Evolutionary conservation across 1,284 basidiomycete genomes (phyloP).

Genomic region (Naganishia liquefaciens): DNA sequence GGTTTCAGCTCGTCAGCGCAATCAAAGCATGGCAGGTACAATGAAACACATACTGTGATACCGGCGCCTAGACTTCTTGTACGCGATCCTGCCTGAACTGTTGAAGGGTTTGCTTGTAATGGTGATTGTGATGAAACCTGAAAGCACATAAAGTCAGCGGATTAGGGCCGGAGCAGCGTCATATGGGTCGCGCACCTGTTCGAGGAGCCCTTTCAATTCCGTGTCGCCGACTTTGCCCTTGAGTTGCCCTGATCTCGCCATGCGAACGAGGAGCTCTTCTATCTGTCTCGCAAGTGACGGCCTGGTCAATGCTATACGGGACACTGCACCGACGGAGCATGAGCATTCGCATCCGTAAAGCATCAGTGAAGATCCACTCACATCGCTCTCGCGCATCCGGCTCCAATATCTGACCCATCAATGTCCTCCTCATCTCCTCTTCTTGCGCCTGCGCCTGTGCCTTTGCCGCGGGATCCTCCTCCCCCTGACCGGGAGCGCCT

Average conservation of each 20-base stretch:
- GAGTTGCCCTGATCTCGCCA: constrained; percentile 92
- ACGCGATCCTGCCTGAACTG: constrained; percentile 41
- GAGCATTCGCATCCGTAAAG: background rate
- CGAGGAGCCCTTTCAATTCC: constrained; percentile 85
- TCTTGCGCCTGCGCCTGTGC: constrained; percentile 40
- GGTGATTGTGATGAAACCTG: constrained; percentile 38
- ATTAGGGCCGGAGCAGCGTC: no score
- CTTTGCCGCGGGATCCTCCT: constrained; percentile 45
- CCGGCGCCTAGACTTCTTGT: constrained; percentile 49
- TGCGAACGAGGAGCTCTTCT: constrained; percentile 78
- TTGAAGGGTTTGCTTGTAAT: constrained; percentile 35
- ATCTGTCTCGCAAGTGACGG: constrained; percentile 84
- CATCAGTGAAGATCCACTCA: constrained; percentile 57
- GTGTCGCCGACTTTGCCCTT: constrained; percentile 80
- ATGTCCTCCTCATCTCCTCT: constrained; percentile 66
- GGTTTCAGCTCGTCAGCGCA: background rate
- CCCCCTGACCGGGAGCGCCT: constrained; percentile 43
- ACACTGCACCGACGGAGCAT: constrained; percentile 59
- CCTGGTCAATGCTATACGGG: constrained; percentile 89
- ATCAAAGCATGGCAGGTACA: no score
- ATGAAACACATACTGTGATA: constrained; percentile 45
- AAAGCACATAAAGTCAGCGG: no score
- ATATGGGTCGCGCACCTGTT: constrained; percentile 67
- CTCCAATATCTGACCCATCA: constrained; percentile 87
- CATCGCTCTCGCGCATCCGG: constrained; percentile 83